phyloP scores from a whole-genome alignment of 2,329 filamentous ascomycete genomes.

The Grosmannia serpens region DNA sequence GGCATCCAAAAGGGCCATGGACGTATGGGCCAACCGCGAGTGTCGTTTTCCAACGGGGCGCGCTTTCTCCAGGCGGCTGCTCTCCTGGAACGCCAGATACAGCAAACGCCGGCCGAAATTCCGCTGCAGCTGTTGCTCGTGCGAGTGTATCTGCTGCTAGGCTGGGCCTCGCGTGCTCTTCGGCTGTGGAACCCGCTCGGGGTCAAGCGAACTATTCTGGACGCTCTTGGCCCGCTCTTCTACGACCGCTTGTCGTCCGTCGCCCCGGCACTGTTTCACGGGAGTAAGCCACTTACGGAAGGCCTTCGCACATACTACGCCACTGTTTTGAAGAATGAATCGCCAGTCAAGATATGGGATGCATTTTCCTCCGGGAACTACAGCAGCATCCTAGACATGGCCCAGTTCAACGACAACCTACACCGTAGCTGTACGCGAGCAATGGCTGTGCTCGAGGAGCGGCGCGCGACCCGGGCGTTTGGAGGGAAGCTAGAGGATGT shows the following conservation, averaged over 20 bases:
- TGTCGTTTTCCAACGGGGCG: constrained; percentile 15
- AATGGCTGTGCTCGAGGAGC: constrained; percentile 40
- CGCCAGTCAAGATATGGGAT: constrained; percentile 31
- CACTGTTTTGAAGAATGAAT: constrained; percentile 26
- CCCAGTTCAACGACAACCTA: constrained; percentile 30
- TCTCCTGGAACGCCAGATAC: constrained; percentile 37
- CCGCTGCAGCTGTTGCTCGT: constrained; percentile 37
- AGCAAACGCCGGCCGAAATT: constrained; percentile 32
- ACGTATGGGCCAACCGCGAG: not conserved
- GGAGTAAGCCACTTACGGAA: constrained; percentile 22
- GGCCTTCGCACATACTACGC: constrained; percentile 34
- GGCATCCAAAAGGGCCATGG: constrained; percentile 10
- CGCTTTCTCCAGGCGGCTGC: constrained; percentile 35
- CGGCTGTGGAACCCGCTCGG: constrained; percentile 38
- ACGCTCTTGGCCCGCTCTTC: constrained; percentile 41
- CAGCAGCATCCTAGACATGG: constrained; percentile 35
- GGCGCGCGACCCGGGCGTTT: constrained; percentile 32
- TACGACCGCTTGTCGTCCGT: constrained; percentile 43
- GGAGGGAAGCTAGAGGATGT: constrained; percentile 29
- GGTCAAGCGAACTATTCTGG: constrained; percentile 47
- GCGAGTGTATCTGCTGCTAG: constrained; percentile 39
- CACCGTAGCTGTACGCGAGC: constrained; percentile 38
- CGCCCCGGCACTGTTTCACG: constrained; percentile 29
- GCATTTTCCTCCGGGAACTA: constrained; percentile 40
- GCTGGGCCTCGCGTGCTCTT: constrained; percentile 34